phyloP scores from a whole-genome alignment of 768 basidiomycete genomes.

The Rhodotorula diobovata region DNA sequence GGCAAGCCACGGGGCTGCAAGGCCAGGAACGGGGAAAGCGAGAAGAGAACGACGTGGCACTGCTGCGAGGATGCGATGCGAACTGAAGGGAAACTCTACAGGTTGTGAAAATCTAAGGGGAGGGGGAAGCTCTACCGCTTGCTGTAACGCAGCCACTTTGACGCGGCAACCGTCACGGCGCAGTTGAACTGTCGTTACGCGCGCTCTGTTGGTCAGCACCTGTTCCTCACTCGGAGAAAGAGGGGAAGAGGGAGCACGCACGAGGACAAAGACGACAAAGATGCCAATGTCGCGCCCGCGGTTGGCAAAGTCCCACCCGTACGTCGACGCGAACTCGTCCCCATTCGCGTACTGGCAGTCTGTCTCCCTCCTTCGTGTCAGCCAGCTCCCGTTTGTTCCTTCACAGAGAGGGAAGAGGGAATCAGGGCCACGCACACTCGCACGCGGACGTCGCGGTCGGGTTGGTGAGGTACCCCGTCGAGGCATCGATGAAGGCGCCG shows the following conservation, averaged over 20 bases:
- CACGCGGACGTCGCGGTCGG: slow-evolving; percentile 59
- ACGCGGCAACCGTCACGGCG: slow-evolving; percentile 33
- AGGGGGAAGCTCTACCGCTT: slow-evolving; percentile 16
- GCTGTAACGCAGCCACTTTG: slow-evolving; percentile 31
- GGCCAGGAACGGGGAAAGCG: too few relatives aligned
- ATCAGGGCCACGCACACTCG: slow-evolving; percentile 54
- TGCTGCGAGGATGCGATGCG: too few relatives aligned
- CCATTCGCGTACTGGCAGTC: slow-evolving; percentile 51
- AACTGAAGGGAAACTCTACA: too few relatives aligned
- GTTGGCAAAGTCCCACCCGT: slow-evolving; percentile 54
- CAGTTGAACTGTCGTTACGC: slow-evolving; percentile 59
- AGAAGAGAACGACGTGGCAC: too few relatives aligned
- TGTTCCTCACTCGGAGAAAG: too few relatives aligned
- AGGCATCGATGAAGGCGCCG: slow-evolving; percentile 56
- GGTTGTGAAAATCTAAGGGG: too few relatives aligned
- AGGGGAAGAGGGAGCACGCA: neutral
- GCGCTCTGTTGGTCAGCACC: neutral
- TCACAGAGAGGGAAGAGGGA: slow-evolving; percentile 42
- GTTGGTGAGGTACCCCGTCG: slow-evolving; percentile 73
- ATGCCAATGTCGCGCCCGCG: slow-evolving; percentile 25
- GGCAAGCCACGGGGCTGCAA: too few relatives aligned
- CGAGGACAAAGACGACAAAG: slow-evolving; percentile 32
- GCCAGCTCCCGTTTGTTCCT: neutral
- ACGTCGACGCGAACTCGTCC: slow-evolving; percentile 73
- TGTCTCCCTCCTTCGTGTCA: neutral